These are phyloP conservation scores for Cyclocybe aegerita DNA, from an alignment of 768 basidiomycete genomes.

Conservation along the genomic window DNA sequence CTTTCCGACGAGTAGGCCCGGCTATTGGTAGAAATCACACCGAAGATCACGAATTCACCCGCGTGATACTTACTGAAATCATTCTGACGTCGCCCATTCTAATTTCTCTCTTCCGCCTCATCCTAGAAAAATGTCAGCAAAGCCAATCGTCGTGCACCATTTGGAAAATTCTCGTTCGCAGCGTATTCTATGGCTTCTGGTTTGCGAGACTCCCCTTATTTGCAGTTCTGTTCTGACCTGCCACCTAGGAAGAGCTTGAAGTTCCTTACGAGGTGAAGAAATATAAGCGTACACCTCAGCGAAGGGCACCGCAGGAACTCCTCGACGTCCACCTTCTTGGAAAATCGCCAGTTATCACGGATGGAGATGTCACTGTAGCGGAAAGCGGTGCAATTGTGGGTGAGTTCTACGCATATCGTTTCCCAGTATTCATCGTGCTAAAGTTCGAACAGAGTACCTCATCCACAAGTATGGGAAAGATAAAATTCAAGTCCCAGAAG, in stretches of 20 bases:
- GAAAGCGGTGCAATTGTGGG: conserved; percentile 44
- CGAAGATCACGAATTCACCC: too few species aligned
- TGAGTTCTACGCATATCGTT: conserved; percentile 12
- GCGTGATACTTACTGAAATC: too few species aligned
- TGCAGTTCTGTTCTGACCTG: not conserved
- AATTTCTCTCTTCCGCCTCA: too few species aligned
- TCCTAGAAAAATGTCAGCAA: not conserved
- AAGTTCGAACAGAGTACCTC: conserved; percentile 35
- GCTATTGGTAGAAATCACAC: too few species aligned
- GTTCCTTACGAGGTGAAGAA: conserved; percentile 42
- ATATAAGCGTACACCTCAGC: conserved; percentile 33
- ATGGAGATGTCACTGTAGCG: conserved; percentile 39
- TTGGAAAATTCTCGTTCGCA: conserved; percentile 48
- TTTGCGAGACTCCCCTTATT: conserved; percentile 3
- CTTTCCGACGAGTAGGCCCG: too few species aligned
- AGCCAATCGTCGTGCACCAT: conserved; percentile 36
- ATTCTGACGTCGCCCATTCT: too few species aligned
- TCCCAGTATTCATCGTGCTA: conserved; percentile 27
- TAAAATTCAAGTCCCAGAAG: conserved; percentile 20
- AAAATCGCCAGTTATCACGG: conserved; percentile 46
- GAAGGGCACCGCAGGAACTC: conserved; percentile 36
- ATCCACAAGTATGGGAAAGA: conserved; percentile 37
- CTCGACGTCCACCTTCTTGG: conserved; percentile 41
- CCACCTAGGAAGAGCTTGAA: conserved; percentile 50
- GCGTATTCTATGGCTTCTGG: conserved; percentile 46